Evolutionary conservation across 169 alveolate species (phyloP), one percentile per base, ranked within the genome.

Genomic region (Cryptosporidium ubiquitum): DNA sequence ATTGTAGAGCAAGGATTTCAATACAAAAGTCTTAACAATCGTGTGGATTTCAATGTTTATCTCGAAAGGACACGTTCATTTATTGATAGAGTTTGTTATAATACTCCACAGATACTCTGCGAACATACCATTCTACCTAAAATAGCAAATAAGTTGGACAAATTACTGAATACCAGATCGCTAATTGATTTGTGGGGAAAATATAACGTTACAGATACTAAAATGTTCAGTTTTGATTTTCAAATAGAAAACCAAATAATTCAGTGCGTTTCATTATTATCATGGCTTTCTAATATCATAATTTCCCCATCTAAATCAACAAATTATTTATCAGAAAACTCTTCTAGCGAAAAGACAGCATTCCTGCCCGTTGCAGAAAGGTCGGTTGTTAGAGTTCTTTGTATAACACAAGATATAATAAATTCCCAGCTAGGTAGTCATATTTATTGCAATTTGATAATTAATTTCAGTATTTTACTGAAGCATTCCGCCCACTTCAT

Each of bases 361-460:
- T 79, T 61, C 44, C 47, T 79, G 23, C 89, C 89, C 9, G 79
- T 79, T n/a, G 74, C 74, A 37, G 89, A 79, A 35, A 57, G 89
- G 29, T 40, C 68, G 9, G 49, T 79, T 42, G 89, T 79, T 14
- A 79, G 89, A 64, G 68, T 79, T 18, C 66, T 79, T 6, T 60
- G 89, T 26, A 64, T 79, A 33, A 39, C 89, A n/a, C 89, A 79
- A 31, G 89, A 79, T 6, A 58, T 79, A 79, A 79, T 79, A 37
- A 79, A 40, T 40, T 79, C 74, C 6, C 31, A 61, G 6, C 26
- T 40, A 39, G 75, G 61, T 12, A 40, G 29, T 3, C 39, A 47
- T 61, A 20, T 29, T 61, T 29, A 61, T 33, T 9, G 33, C 31
- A 23, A 61, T 61, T 20, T 79, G 12, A 39, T 58, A 12, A 29